Conservation (phyloP, 768 basidiomycete genomes). For the Agrocybe chaxingu region DNA sequence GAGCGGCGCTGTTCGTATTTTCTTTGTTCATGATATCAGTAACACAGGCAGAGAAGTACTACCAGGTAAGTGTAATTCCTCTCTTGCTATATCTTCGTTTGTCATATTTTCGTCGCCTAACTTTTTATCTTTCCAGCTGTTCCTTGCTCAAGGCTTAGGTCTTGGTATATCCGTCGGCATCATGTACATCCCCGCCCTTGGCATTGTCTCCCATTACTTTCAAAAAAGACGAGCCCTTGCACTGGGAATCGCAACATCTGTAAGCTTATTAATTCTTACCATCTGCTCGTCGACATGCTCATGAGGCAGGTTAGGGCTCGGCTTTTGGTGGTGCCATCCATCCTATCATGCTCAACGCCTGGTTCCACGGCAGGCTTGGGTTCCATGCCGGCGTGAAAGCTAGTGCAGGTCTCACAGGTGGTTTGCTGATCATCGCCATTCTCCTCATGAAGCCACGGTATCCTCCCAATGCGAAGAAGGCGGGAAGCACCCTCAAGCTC, state of each 20-base stretch:
- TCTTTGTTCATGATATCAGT: slow-evolving; percentile 47
- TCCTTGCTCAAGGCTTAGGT: slow-evolving; percentile 44
- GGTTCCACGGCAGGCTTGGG: slow-evolving; percentile 43
- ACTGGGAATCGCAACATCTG: slow-evolving; percentile 32
- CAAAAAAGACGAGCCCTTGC: slow-evolving; percentile 29
- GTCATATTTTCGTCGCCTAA: slow-evolving; percentile 21
- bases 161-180: slow-evolving; percentile 50
- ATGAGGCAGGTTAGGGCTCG: slow-evolving; percentile 32
- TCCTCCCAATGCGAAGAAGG: slow-evolving; percentile 30
- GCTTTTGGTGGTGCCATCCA: slow-evolving; percentile 59
- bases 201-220: slow-evolving; percentile 36
- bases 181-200: slow-evolving; percentile 44
- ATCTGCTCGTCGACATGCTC: not conserved
- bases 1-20: slow-evolving; percentile 40
- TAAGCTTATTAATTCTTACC: slow-evolving; percentile 5
- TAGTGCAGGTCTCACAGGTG: slow-evolving; percentile 40
- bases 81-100: not conserved
- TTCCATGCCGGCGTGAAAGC: slow-evolving; percentile 52
- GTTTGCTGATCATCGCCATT: slow-evolving; percentile 32
- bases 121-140: slow-evolving; percentile 31
- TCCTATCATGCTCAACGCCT: slow-evolving; percentile 60
- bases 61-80: slow-evolving; percentile 25
- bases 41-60: slow-evolving; percentile 34
- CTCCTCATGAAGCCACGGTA: slow-evolving; percentile 41
- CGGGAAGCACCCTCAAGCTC: slow-evolving; percentile 23